Percentiles rank a stretch among this genome's conserved stretches.
Conservation (phyloP, 768 basidiomycete species). For the Lentinula boryana region DNA sequence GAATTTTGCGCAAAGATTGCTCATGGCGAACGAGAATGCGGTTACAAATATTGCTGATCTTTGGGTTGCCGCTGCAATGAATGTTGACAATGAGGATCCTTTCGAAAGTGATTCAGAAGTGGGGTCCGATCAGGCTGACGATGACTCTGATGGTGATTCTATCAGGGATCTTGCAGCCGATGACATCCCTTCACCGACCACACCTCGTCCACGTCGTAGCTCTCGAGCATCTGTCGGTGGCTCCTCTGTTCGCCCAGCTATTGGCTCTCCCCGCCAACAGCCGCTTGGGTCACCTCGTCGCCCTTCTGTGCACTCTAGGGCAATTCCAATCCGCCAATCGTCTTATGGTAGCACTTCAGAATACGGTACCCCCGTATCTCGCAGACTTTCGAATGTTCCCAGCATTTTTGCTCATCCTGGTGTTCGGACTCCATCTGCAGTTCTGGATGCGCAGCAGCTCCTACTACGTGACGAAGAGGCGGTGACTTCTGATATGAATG, state of each 20-base stretch:
- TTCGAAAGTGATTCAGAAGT: constrained; percentile 55
- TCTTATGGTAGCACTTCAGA: constrained; percentile 25
- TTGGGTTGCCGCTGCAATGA: constrained; percentile 97
- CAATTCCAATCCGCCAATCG: constrained; percentile 12
- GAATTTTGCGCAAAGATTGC: constrained; percentile 81
- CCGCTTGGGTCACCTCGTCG: constrained; percentile 25
- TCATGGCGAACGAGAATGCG: constrained; percentile 92
- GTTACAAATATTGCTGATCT: constrained; percentile 94
- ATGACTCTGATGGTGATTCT: constrained; percentile 20
- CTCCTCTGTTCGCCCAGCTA: background rate
- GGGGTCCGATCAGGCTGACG: constrained; percentile 28
- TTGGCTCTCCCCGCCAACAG: constrained; percentile 18
- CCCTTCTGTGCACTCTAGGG: constrained; percentile 12
- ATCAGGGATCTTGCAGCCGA: constrained; percentile 21
- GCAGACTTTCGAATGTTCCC: constrained; percentile 60
- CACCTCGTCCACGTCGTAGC: constrained; percentile 12
- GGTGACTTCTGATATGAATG: constrained; percentile 13
- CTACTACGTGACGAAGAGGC: constrained; percentile 36
- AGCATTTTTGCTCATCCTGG: constrained; percentile 83
- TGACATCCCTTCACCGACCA: constrained; percentile 16
- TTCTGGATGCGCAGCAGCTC: constrained; percentile 66
- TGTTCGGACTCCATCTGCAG: constrained; percentile 70
- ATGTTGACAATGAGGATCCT: constrained; percentile 85
- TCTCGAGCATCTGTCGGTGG: constrained; percentile 9
- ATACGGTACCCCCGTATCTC: constrained; percentile 30